Evolutionary conservation across 305 asterid species (phyloP).

Genomic region (Striga hermonthica): DNA sequence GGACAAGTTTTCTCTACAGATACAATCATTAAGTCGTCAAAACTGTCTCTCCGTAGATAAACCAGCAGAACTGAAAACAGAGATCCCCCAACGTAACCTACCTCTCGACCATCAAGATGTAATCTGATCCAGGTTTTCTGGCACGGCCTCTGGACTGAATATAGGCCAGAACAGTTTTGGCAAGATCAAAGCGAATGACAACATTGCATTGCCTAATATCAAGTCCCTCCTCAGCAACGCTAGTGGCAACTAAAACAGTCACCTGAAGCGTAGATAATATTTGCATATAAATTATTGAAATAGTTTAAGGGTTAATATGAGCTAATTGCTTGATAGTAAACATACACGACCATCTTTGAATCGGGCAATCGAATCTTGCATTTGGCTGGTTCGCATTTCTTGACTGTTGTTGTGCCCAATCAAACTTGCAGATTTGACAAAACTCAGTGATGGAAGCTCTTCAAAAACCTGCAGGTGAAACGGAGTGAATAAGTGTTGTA

Average conservation of each 20-base stretch:
- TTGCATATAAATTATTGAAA: constrained; percentile 30
- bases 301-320: constrained; percentile 18
- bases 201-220: constrained; percentile 99
- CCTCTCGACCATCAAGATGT: constrained; percentile 99
- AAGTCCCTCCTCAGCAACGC: constrained; percentile 99
- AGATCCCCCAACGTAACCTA: constrained; percentile 31
- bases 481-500: constrained; percentile 14
- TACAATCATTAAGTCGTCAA: constrained; percentile 27
- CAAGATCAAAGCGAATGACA: constrained; percentile 98
- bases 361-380: constrained; percentile 95
- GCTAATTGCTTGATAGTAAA: constrained; percentile 26
- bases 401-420: constrained; percentile 97
- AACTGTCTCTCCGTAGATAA: constrained; percentile 22
- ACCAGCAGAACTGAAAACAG: constrained; percentile 22
- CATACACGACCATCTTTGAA: constrained; percentile 99
- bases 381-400: constrained; percentile 95
- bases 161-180: constrained; percentile 96
- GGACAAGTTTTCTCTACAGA: constrained; percentile 78
- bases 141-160: constrained; percentile 99
- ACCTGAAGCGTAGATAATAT: constrained; percentile 52
- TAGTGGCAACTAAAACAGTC: constrained; percentile 95
- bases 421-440: constrained; percentile 91
- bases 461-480: constrained; percentile 64
- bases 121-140: constrained; percentile 98
- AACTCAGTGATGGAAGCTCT: constrained; percentile 91